A percentile compares a stretch with the other conserved stretches of the same genome.
Conservation (phyloP, 352 stramenopile species). For the Phytopythium litorale region DNA sequence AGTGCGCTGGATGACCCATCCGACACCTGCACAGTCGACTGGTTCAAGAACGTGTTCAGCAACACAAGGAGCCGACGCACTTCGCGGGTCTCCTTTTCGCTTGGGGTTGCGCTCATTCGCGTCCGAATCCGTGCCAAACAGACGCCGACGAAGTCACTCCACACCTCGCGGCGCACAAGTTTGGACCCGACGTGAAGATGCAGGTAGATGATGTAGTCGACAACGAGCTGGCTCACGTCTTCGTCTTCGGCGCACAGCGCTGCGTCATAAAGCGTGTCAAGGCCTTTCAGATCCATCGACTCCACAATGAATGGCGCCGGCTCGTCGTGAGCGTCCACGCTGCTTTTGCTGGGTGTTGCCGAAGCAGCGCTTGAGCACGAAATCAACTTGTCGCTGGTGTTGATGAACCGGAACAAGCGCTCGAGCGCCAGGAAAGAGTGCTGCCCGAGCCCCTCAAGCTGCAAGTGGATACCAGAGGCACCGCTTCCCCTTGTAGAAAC, state of each 20-base stretch:
- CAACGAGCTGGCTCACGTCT: conserved; percentile 43
- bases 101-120: conserved; percentile 3
- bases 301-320: conserved; percentile 45
- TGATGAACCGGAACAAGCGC: conserved; percentile 59
- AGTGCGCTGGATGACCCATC: conserved; percentile 10
- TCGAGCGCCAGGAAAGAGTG: conserved; percentile 57
- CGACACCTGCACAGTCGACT: conserved; percentile 40
- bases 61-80: conserved; percentile 53
- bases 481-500: conserved; percentile 19
- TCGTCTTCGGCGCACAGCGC: conserved; percentile 35
- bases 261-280: conserved; percentile 57
- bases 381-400: conserved; percentile 41
- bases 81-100: conserved; percentile 33
- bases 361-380: conserved; percentile 22
- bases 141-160: conserved; percentile 52
- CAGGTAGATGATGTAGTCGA: conserved; percentile 69
- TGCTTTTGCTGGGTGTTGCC: background rate
- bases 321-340: conserved; percentile 13
- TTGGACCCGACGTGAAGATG: conserved; percentile 68
- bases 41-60: conserved; percentile 75
- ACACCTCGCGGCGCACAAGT: conserved; percentile 63
- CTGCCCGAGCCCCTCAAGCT: conserved; percentile 45
- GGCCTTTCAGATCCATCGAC: conserved; percentile 52
- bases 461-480: conserved; percentile 30
- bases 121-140: conserved; percentile 39